These are phyloP conservation scores for Diacronema lutheri DNA, from an alignment of 78 protist species.

Conservation along the genomic window DNA sequence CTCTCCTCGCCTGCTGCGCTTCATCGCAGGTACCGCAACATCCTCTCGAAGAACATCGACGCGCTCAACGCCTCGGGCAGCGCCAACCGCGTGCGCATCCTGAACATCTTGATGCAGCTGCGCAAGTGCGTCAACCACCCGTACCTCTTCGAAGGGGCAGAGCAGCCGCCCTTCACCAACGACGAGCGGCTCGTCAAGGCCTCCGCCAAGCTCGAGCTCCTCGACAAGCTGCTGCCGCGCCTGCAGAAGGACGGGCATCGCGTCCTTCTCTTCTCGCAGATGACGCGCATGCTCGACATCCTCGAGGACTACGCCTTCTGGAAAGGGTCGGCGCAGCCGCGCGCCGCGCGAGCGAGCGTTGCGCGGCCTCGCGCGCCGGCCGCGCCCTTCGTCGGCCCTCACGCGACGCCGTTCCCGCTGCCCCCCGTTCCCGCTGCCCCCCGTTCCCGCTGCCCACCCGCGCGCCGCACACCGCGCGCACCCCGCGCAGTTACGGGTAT, in stretches of 20 bases:
- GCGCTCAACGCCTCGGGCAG: slow-evolving; percentile 1
- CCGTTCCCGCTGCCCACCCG: no score
- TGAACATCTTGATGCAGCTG: background rate
- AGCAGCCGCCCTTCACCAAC: slow-evolving; percentile 23
- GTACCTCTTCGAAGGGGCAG: slow-evolving; percentile 71
- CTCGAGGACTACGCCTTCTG: slow-evolving; percentile 76
- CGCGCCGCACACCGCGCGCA: no score
- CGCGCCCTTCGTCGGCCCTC: no score
- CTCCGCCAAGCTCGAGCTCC: slow-evolving; percentile 86
- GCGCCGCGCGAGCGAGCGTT: no score
- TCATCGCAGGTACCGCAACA: background rate
- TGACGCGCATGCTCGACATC: slow-evolving; percentile 79
- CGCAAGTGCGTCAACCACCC: slow-evolving; percentile 89
- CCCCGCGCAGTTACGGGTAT: no score
- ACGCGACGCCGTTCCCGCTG: no score
- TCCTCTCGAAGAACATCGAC: slow-evolving; percentile 14
- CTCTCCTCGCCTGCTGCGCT: no score
- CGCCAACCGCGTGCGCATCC: background rate
- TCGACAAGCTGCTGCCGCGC: slow-evolving; percentile 86
- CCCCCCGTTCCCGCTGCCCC: no score
- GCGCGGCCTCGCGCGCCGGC: no score
- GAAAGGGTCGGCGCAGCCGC: slow-evolving; percentile 55
- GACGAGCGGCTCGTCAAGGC: slow-evolving; percentile 38
- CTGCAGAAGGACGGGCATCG: slow-evolving; percentile 69
- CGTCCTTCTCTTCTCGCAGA: slow-evolving; percentile 93